phyloP scores from a whole-genome alignment of 2,329 filamentous ascomycete genomes.

The Fusarium newnesense region DNA sequence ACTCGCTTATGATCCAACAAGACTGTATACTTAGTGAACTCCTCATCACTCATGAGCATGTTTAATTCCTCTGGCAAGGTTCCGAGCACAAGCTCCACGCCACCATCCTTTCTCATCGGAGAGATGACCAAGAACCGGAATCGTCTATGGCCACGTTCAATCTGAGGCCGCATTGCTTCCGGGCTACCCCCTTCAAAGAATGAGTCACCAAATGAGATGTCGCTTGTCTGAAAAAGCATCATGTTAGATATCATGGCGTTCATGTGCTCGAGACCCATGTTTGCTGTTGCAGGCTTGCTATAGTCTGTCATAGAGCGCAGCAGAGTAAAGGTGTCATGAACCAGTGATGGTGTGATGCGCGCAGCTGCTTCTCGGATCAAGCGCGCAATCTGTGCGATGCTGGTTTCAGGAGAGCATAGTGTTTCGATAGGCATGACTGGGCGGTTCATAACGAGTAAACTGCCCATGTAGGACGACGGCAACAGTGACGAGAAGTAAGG shows the following conservation, averaged over 20 bases:
- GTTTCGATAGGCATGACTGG: not conserved
- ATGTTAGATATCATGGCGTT: conserved; percentile 9
- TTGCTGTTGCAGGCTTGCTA: conserved; percentile 15
- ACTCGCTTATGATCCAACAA: not conserved
- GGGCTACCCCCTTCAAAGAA: conserved; percentile 11
- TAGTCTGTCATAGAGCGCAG: conserved; percentile 2
- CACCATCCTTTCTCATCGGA: not conserved
- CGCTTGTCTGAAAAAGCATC: conserved; percentile 11
- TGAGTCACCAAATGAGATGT: not conserved
- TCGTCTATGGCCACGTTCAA: not conserved
- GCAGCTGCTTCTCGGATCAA: not conserved
- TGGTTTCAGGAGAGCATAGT: not conserved
- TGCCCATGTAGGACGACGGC: conserved; percentile 7
- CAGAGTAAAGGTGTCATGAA: conserved; percentile 2
- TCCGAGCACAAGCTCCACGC: not conserved
- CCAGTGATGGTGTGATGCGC: conserved; percentile 2
- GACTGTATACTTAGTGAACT: conserved; percentile 7
- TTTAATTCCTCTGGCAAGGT: conserved; percentile 7
- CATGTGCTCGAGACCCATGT: conserved; percentile 16
- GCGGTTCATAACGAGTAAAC: conserved; percentile 2
- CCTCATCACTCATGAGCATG: conserved; percentile 6
- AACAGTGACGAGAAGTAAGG: conserved; percentile 6
- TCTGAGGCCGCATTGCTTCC: conserved; percentile 5
- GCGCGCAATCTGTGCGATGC: not conserved
- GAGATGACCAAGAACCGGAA: conserved; percentile 12